Base-by-base conservation (phyloP, 2,329 filamentous ascomycete species). In the Calcarisporium arbuscula region DNA sequence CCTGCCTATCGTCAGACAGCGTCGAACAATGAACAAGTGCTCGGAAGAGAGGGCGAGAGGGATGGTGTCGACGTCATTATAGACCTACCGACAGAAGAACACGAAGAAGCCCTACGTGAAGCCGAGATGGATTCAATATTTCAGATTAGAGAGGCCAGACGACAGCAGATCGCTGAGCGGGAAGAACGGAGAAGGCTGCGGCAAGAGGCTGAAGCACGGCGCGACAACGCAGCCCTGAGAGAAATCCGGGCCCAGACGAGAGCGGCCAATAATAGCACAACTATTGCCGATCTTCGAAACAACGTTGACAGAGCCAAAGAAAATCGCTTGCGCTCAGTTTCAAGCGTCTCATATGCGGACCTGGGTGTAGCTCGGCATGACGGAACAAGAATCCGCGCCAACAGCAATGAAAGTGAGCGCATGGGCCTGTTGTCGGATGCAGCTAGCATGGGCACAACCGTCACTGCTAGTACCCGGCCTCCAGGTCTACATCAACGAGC, bases 71-170 rank as follows among this genome's bases (percentile, higher is more conserved):
- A 98, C 50, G 76, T 85, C 5, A 88, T 98, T 0, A 64, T 96
- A 10, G 89, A 95, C 56, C 77, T 85, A 45, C 89, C 89, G 0
- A 86, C 82, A 0, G 72, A 68, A 8, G 85, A 94, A 33, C 83
- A 88, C 35, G 79, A 94, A 45, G 87, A 94, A 55, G 61, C 64
- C 3, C 65, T 87, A 34, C 74, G 92, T 10, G 88, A 96, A 43
- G 77, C 86, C 19, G 86, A 95, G 57, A 96, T 96, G 92, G 85
- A 92, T 42, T 77, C 85, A 0, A 61, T 96, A 26, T 96, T 94
- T 57, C 87, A 94, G 57, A 90, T 96, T 39, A 81, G 92, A 10
- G 55, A 85, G 10, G 79, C 85, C 14, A 76, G 92, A 35, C 77
- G 89, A 33, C 70, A 76, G 36, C 83, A 94, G 55, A 70, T 82